Percentiles rank a stretch among this genome's conserved stretches.
Conservation (phyloP, 495 filamentous ascomycete genomes). For the Hypoxylon subgilvum region DNA sequence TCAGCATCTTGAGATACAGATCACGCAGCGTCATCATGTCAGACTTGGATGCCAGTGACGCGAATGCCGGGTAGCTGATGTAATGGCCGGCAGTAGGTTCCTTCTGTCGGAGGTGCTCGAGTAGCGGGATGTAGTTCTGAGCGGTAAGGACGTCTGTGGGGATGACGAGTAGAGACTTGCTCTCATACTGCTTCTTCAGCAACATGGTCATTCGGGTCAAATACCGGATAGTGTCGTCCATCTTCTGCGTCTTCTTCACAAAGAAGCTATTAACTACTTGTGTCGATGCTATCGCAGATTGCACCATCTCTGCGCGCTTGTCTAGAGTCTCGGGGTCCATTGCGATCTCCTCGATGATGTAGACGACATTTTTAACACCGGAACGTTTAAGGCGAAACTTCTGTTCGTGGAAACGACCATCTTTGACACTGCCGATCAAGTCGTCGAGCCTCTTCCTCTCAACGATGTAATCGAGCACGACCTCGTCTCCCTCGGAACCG, state of each 20-base stretch:
- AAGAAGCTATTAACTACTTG: conserved; percentile 86
- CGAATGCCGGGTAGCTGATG: conserved; percentile 75
- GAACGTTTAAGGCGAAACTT: conserved; percentile 78
- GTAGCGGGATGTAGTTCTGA: conserved; percentile 70
- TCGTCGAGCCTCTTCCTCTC: conserved; percentile 86
- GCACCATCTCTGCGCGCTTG: conserved; percentile 69
- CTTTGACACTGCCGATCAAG: conserved; percentile 77
- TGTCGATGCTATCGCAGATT: conserved; percentile 77
- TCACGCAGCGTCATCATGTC: conserved; percentile 75
- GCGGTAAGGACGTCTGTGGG: conserved; percentile 70
- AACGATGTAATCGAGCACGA: conserved; percentile 80
- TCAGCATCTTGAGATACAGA: conserved; percentile 83
- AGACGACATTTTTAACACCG: conserved; percentile 76
- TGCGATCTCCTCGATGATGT: conserved; percentile 76
- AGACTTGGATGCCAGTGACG: conserved; percentile 74
- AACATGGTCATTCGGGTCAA: conserved; percentile 75
- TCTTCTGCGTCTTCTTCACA: conserved; percentile 74
- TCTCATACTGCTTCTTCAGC: conserved; percentile 69
- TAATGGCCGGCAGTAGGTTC: conserved; percentile 61
- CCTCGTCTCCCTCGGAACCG: conserved; percentile 73
- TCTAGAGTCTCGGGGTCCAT: conserved; percentile 56
- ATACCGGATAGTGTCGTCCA: conserved; percentile 84
- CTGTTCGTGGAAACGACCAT: conserved; percentile 84
- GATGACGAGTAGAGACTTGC: conserved; percentile 60
- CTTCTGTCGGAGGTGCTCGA: conserved; percentile 60